A percentile compares a stretch with the other conserved stretches of the same genome.
Evolutionary conservation across 257 asterid species (phyloP).

Genomic region (Phtheirospermum japonicum): DNA sequence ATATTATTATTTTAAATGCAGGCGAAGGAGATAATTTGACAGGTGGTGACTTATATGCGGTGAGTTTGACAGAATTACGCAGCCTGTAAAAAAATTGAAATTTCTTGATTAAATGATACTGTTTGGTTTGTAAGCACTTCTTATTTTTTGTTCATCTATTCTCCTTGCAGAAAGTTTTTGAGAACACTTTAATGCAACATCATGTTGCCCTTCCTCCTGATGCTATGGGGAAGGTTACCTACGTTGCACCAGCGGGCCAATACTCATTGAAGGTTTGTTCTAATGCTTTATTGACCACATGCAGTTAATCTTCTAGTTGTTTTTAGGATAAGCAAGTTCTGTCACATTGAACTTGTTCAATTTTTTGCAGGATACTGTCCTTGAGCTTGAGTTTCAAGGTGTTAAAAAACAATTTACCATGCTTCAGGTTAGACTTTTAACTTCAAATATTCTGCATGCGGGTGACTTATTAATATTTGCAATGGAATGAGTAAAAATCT

Average conservation of each 20-base stretch:
- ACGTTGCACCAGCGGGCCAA: conserved; percentile 90
- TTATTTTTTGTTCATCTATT: conserved; percentile 21
- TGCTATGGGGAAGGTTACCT: conserved; percentile 94
- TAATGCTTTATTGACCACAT: conserved; percentile 24
- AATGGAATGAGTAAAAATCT: conserved; percentile 24
- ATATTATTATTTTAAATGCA: conserved; percentile 32
- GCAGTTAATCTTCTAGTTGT: conserved; percentile 3
- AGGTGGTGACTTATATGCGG: conserved; percentile 95
- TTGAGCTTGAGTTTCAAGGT: conserved; percentile 99
- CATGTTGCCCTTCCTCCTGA: conserved; percentile 94
- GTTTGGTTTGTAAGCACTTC: neutral
- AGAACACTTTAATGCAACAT: conserved; percentile 88
- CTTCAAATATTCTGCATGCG: conserved; percentile 3
- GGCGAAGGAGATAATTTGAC: conserved; percentile 96
- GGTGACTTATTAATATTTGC: conserved; percentile 1
- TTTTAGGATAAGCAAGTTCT: neutral
- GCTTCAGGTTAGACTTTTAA: conserved; percentile 74
- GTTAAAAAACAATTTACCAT: conserved; percentile 86
- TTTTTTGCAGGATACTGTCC: conserved; percentile 83
- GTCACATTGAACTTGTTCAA: conserved; percentile 25
- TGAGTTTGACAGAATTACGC: conserved; percentile 43
- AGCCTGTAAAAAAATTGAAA: conserved; percentile 11
- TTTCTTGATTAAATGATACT: neutral
- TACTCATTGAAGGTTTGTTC: conserved; percentile 79
- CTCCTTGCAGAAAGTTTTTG: conserved; percentile 67